These are phyloP conservation scores for Penstemon eatonii DNA, from an alignment of 257 asterid genomes.

Conservation along the genomic window DNA sequence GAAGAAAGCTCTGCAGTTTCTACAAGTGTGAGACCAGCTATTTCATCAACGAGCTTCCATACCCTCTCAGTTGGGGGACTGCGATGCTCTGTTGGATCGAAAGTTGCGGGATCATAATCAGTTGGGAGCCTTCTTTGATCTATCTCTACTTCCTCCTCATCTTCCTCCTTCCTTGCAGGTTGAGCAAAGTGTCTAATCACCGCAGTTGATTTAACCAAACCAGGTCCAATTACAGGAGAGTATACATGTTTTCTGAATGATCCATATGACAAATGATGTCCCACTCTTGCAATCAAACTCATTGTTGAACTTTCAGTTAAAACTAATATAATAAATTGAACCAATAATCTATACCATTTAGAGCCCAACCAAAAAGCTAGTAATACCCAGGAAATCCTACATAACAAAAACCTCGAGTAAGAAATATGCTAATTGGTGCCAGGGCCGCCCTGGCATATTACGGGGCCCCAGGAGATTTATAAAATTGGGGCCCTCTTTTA, in stretches of 20 bases:
- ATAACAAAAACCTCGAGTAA: slow-evolving; percentile 10
- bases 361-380: background rate
- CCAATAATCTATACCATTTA: slow-evolving; percentile 25
- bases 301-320: slow-evolving; percentile 27
- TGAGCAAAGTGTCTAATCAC: slow-evolving; percentile 49
- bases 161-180: slow-evolving; percentile 57
- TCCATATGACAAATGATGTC: slow-evolving; percentile 46
- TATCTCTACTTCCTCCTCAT: slow-evolving; percentile 61
- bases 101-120: slow-evolving; percentile 73
- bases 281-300: slow-evolving; percentile 60
- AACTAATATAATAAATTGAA: slow-evolving; percentile 10
- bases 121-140: slow-evolving; percentile 85
- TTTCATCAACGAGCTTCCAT: slow-evolving; percentile 82
- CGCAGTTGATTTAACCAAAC: slow-evolving; percentile 37
- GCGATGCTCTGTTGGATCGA: slow-evolving; percentile 81
- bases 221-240: slow-evolving; percentile 26
- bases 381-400: slow-evolving; percentile 16
- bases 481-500: too few relatives aligned
- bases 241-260: slow-evolving; percentile 30
- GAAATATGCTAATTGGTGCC: background rate
- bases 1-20: slow-evolving; percentile 61
- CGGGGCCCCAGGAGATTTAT: too few relatives aligned
- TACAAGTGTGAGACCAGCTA: slow-evolving; percentile 64
- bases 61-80: slow-evolving; percentile 80
- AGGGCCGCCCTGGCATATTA: too few relatives aligned